Evolutionary conservation across 495 filamentous ascomycete species (phyloP).

Genomic region (Jackrogersella minutella): DNA sequence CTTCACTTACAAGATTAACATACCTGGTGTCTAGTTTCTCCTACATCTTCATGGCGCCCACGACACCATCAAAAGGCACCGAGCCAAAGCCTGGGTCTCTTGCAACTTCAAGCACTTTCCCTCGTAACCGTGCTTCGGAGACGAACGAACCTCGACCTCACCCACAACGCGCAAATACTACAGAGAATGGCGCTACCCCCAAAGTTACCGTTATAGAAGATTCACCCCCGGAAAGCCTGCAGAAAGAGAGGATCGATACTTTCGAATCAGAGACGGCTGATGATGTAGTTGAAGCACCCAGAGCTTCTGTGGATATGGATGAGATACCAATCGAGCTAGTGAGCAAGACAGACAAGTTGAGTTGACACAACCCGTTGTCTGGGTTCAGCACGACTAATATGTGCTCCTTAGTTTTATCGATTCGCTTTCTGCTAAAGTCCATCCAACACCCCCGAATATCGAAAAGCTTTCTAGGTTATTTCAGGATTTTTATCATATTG

Average conservation of each 20-base stretch:
- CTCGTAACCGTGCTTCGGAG: slow-evolving; percentile 59
- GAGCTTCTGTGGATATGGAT: slow-evolving; percentile 72
- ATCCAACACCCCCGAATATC: slow-evolving; percentile 82
- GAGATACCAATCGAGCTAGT: slow-evolving; percentile 92
- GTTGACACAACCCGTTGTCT: slow-evolving; percentile 12
- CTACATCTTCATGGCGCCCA: slow-evolving; percentile 40
- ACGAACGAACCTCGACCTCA: slow-evolving; percentile 50
- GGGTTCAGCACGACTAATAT: slow-evolving; percentile 25
- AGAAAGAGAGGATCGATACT: slow-evolving; percentile 48
- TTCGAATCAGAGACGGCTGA: slow-evolving; percentile 62
- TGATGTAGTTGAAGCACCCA: slow-evolving; percentile 60
- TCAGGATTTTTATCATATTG: slow-evolving; percentile 90
- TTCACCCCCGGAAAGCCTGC: slow-evolving; percentile 26
- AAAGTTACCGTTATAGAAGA: slow-evolving; percentile 48
- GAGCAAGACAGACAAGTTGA: slow-evolving; percentile 85
- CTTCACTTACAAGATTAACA: slow-evolving; percentile 2
- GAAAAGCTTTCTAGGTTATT: slow-evolving; percentile 86
- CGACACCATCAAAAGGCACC: slow-evolving; percentile 47
- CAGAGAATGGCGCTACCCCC: slow-evolving; percentile 62
- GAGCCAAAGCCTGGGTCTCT: slow-evolving; percentile 38
- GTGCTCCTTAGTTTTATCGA: slow-evolving; percentile 77
- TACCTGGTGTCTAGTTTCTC: slow-evolving; percentile 24
- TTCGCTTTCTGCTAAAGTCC: slow-evolving; percentile 85
- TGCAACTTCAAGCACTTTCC: slow-evolving; percentile 59
- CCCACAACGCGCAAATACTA: slow-evolving; percentile 67